Evolutionary conservation across 495 filamentous ascomycete genomes (phyloP).

Genomic region (Elasticomyces elasticus): DNA sequence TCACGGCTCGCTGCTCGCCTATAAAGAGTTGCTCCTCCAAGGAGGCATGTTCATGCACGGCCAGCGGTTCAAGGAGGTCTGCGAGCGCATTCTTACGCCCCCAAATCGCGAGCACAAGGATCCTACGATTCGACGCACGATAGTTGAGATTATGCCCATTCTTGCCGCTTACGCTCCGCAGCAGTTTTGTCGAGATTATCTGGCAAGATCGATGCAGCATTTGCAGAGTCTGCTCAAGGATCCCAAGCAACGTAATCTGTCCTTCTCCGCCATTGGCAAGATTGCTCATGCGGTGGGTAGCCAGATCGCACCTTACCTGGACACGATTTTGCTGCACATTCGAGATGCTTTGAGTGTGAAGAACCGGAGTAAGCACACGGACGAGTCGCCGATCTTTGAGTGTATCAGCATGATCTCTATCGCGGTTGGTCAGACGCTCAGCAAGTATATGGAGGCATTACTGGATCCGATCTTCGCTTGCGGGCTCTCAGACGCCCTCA

Average conservation of each 20-base stretch:
- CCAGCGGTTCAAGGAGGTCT: conserved; percentile 58
- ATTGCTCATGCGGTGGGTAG: conserved; percentile 93
- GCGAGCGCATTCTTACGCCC: conserved; percentile 64
- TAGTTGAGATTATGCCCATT: conserved; percentile 80
- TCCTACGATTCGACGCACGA: conserved; percentile 70
- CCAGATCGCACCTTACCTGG: conserved; percentile 87
- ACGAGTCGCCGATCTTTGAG: conserved; percentile 88
- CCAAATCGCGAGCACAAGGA: conserved; percentile 88
- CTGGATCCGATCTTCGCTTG: conserved; percentile 96
- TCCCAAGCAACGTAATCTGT: conserved; percentile 82
- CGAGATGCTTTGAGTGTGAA: conserved; percentile 81
- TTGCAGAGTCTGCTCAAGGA: conserved; percentile 92
- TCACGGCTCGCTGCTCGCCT: conserved; percentile 81
- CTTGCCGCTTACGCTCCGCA: conserved; percentile 85
- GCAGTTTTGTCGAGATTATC: conserved; percentile 70
- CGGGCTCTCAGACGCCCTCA: conserved; percentile 81
- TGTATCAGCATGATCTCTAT: conserved; percentile 94
- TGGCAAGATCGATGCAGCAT: conserved; percentile 95
- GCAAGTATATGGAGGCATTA: conserved; percentile 93
- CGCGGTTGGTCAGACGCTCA: conserved; percentile 89
- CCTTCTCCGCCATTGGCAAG: conserved; percentile 89
- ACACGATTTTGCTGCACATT: conserved; percentile 84
- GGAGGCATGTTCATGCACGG: conserved; percentile 99
- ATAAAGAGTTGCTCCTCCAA: conserved; percentile 82
- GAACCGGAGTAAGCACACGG: conserved; percentile 61